These are phyloP conservation scores for Incumbomyces lentus DNA, from an alignment of 2,329 filamentous ascomycete species.

Conservation along the genomic window DNA sequence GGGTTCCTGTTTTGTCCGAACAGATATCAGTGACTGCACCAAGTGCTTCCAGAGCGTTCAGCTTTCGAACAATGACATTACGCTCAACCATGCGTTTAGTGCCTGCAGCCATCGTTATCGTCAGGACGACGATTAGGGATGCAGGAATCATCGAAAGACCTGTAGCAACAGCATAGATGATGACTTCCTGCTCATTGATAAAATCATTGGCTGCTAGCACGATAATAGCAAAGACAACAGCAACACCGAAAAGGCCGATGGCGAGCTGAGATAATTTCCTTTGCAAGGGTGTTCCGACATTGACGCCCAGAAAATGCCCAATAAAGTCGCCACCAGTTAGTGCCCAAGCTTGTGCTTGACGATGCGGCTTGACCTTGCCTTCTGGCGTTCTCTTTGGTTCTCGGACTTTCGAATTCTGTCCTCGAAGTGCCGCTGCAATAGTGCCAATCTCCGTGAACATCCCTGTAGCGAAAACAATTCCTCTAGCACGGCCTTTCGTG, in stretches of 20 bases:
- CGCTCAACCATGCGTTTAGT: conserved; percentile 48
- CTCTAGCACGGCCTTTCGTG: conserved; percentile 50
- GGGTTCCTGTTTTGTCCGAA: conserved; percentile 50
- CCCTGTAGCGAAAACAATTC: conserved; percentile 52
- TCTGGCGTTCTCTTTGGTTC: conserved; percentile 42
- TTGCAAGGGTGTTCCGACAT: conserved; percentile 55
- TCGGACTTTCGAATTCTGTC: conserved; percentile 43
- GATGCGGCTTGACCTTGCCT: conserved; percentile 42
- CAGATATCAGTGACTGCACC: conserved; percentile 52
- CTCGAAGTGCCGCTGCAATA: conserved; percentile 52
- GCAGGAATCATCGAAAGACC: conserved; percentile 48
- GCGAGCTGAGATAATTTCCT: conserved; percentile 55
- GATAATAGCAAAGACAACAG: conserved; percentile 53
- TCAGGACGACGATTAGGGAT: conserved; percentile 54
- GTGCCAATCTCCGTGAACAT: conserved; percentile 53
- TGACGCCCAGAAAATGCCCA: conserved; percentile 56
- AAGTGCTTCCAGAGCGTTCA: conserved; percentile 49
- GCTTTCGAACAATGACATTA: conserved; percentile 48
- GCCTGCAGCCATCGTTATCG: conserved; percentile 56
- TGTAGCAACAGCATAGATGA: conserved; percentile 48
- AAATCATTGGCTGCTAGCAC: conserved; percentile 53
- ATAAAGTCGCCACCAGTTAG: conserved; percentile 48
- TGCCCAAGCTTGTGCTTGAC: conserved; percentile 42
- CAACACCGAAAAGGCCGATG: conserved; percentile 50
- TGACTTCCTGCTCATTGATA: conserved; percentile 39